Evolutionary conservation across 1,139 yeast genomes (phyloP).

Genomic region (Sugiyamaella paludigena): DNA sequence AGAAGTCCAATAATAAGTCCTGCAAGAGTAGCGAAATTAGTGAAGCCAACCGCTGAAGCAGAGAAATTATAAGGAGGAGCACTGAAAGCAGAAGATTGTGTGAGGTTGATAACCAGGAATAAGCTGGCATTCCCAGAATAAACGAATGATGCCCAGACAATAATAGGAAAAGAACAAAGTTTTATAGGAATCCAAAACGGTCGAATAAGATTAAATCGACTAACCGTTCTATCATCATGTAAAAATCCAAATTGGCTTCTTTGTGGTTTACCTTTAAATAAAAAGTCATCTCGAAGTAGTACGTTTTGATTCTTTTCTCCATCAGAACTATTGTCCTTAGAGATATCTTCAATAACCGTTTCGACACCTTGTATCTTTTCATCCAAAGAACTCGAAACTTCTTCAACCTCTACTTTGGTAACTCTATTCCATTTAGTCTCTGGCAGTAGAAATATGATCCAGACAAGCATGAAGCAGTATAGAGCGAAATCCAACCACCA

Average conservation of each 20-base stretch:
- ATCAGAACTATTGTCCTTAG: not conserved
- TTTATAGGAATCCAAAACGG: slow-evolving; percentile 38
- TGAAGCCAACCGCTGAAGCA: slow-evolving; percentile 43
- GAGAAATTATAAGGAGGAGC: slow-evolving; percentile 43
- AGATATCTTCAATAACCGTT: slow-evolving; percentile 2
- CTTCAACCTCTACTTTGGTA: slow-evolving; percentile 1
- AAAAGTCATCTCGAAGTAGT: slow-evolving; percentile 13
- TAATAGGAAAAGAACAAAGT: slow-evolving; percentile 43
- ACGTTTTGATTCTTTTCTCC: not conserved
- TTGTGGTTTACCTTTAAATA: slow-evolving; percentile 23
- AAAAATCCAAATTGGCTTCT: slow-evolving; percentile 23
- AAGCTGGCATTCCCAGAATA: slow-evolving; percentile 46
- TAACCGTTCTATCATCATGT: slow-evolving; percentile 33
- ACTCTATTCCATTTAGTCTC: slow-evolving; percentile 32
- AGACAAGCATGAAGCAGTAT: slow-evolving; percentile 38
- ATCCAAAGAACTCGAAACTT: not conserved
- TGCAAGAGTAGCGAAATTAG: slow-evolving; percentile 44
- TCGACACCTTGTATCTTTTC: not conserved
- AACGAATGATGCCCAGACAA: slow-evolving; percentile 46
- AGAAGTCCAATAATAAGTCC: slow-evolving; percentile 45
- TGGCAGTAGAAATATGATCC: slow-evolving; percentile 33
- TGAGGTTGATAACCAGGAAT: slow-evolving; percentile 37
- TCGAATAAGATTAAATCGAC: slow-evolving; percentile 37
- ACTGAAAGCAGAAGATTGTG: slow-evolving; percentile 35
- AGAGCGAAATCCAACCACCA: slow-evolving; percentile 42